phyloP scores from a whole-genome alignment of 805 yeast genomes.

The Ogataea salicorniae region DNA sequence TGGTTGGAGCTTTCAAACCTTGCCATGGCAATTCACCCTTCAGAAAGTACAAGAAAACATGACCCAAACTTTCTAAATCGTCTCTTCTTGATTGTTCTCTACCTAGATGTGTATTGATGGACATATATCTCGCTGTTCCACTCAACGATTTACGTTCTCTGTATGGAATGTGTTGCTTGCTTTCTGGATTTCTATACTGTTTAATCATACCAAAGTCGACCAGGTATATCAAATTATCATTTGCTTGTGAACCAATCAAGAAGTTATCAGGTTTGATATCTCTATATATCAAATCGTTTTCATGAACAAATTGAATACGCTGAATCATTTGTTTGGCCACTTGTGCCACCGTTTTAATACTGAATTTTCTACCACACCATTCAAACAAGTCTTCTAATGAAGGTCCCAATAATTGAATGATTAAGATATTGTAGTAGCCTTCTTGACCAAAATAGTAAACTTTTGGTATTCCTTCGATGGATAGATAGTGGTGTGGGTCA shows the following conservation, averaged over 20 bases:
- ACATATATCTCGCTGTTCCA: conserved; percentile 86
- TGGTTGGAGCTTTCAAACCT: conserved; percentile 85
- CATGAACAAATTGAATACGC: conserved; percentile 67
- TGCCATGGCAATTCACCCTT: conserved; percentile 86
- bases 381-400: conserved; percentile 79
- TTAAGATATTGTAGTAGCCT: conserved; percentile 72
- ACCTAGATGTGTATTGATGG: conserved; percentile 82
- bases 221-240: conserved; percentile 56
- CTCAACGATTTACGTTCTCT: conserved; percentile 74
- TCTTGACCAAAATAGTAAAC: conserved; percentile 85
- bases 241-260: conserved; percentile 58
- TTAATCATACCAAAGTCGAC: conserved; percentile 89
- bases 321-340: conserved; percentile 75
- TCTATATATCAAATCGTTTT: conserved; percentile 70
- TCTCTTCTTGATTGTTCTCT: conserved; percentile 81
- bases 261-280: conserved; percentile 85
- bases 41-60: conserved; percentile 72
- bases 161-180: conserved; percentile 78
- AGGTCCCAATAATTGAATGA: conserved; percentile 78
- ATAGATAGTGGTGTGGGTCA: conserved; percentile 21
- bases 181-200: conserved; percentile 74
- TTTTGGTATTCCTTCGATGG: conserved; percentile 63
- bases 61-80: conserved; percentile 77
- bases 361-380: conserved; percentile 79
- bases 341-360: conserved; percentile 67